Evolutionary conservation across 2,329 filamentous ascomycete genomes (phyloP).

Genomic region (Fusarium sp.): DNA sequence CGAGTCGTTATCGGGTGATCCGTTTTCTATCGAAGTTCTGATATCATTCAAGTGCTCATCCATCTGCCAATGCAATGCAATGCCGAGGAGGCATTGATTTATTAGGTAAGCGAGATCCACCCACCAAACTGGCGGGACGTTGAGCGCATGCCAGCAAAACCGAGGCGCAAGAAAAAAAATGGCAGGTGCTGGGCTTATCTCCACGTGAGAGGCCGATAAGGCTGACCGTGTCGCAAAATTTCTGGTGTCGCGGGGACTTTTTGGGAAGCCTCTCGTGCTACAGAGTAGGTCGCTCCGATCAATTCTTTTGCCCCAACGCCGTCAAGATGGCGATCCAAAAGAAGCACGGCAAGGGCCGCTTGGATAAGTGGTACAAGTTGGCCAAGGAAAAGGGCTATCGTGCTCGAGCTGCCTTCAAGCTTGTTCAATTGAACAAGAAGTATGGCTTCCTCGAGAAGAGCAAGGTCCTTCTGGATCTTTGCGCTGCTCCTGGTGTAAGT

Average conservation of each 20-base stretch:
- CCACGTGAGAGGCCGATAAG: constrained; percentile 50
- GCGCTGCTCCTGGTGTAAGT: constrained; percentile 89
- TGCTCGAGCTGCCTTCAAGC: constrained; percentile 95
- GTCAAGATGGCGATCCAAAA: constrained; percentile 91
- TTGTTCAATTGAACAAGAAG: constrained; percentile 98
- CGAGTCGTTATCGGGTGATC: constrained; percentile 30
- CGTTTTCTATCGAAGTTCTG: constrained; percentile 27
- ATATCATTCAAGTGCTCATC: constrained; percentile 42
- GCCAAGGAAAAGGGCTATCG: constrained; percentile 99
- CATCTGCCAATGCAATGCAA: constrained; percentile 26
- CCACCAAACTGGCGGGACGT: neutral
- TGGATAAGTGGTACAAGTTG: constrained; percentile 99
- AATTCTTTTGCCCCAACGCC: constrained; percentile 4
- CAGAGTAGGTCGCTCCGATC: neutral
- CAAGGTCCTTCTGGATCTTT: constrained; percentile 96
- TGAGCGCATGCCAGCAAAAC: neutral
- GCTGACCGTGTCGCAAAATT: constrained; percentile 48
- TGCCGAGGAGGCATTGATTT: constrained; percentile 11
- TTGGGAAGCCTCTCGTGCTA: constrained; percentile 26
- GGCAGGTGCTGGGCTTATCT: constrained; percentile 40
- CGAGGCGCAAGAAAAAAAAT: neutral
- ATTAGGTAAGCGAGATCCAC: constrained; percentile 35
- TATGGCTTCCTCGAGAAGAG: constrained; percentile 98
- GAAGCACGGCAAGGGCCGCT: constrained; percentile 97
- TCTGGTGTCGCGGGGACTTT: constrained; percentile 44